A percentile compares a stretch with the other conserved stretches of the same genome.
These are phyloP conservation scores for Coniosporium tulheliwenetii DNA, from an alignment of 2,329 filamentous ascomycete genomes.

Conservation along the genomic window DNA sequence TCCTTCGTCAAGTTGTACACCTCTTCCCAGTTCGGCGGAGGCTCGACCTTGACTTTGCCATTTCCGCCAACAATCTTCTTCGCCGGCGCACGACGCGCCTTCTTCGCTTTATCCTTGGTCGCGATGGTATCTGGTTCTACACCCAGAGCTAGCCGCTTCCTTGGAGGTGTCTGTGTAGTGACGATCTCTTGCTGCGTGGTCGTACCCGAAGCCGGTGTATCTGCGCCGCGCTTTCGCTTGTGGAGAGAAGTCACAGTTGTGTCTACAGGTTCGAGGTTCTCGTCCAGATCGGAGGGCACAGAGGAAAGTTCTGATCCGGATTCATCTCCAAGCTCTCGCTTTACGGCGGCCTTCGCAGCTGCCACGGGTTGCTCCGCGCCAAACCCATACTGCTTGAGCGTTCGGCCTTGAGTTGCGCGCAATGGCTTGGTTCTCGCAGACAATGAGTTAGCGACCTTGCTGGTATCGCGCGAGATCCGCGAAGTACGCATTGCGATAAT, in stretches of 20 bases:
- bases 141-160: background rate
- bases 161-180: background rate
- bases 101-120: conserved; percentile 4
- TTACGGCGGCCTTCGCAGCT: background rate
- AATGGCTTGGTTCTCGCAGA: background rate
- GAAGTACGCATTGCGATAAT: background rate
- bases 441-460: background rate
- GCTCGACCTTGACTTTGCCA: conserved; percentile 15
- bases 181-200: background rate
- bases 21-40: conserved; percentile 69
- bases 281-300: background rate
- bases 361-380: background rate
- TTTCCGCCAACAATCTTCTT: conserved; percentile 16
- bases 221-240: background rate
- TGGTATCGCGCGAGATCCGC: background rate
- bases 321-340: background rate
- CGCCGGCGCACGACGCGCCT: conserved; percentile 10
- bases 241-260: background rate
- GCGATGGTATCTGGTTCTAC: background rate
- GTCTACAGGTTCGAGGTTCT: background rate
- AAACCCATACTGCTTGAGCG: background rate
- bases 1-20: conserved; percentile 63
- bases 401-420: background rate
- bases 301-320: background rate
- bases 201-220: background rate